These are phyloP conservation scores for Murraya paniculata DNA, from an alignment of 345 rosid species.

Conservation along the genomic window DNA sequence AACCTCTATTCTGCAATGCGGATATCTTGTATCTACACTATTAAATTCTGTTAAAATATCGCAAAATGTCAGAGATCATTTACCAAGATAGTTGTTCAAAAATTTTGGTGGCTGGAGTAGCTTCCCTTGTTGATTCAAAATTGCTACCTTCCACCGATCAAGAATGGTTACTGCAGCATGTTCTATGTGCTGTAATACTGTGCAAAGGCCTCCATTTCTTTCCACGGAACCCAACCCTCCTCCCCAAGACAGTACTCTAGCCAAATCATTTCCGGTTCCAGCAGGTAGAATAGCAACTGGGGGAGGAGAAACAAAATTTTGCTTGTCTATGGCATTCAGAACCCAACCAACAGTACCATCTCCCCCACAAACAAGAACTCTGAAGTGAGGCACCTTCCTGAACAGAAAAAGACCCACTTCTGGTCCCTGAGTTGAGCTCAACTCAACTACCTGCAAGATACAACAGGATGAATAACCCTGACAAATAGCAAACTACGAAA, in stretches of 20 bases:
- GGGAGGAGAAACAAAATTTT: conserved; percentile 87
- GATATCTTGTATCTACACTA: not conserved
- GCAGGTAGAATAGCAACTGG: conserved; percentile 93
- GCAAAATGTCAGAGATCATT: conserved; percentile 18
- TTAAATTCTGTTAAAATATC: not conserved
- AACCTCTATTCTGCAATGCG: not conserved
- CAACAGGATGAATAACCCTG: conserved; percentile 15
- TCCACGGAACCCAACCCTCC: conserved; percentile 82
- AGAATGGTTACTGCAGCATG: conserved; percentile 88
- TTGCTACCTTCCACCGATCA: conserved; percentile 81
- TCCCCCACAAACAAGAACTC: conserved; percentile 91
- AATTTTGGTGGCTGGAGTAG: conserved; percentile 64
- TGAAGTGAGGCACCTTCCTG: conserved; percentile 83
- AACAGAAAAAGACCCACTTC: conserved; percentile 80
- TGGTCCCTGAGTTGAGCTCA: conserved; percentile 76
- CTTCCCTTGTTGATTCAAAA: conserved; percentile 59
- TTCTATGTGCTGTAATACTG: conserved; percentile 67
- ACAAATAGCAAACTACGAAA: not conserved
- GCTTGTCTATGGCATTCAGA: conserved; percentile 78
- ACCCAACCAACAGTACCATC: conserved; percentile 98
- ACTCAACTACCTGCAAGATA: conserved; percentile 66
- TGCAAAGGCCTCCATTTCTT: conserved; percentile 80
- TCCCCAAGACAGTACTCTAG: conserved; percentile 87
- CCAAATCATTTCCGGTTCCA: conserved; percentile 97
- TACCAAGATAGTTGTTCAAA: conserved; percentile 92